Evolutionary conservation across 1,139 yeast genomes (phyloP).

Genomic region (Arxiozyma slooffiae): DNA sequence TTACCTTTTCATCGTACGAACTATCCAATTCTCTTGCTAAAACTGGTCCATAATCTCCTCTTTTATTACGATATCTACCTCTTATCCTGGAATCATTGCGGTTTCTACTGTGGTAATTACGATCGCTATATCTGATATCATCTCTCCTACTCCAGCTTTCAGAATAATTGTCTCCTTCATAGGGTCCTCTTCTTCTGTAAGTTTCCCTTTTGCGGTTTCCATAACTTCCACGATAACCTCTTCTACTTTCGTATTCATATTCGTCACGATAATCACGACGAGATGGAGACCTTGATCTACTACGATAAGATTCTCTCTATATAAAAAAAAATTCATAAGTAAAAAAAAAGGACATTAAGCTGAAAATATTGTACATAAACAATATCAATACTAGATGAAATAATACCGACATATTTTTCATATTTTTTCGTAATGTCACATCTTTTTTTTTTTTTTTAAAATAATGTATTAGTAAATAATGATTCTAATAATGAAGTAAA

Average conservation of each 20-base stretch:
- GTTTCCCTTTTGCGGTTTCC: conserved; percentile 14
- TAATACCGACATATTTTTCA: neutral
- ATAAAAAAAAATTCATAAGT: neutral
- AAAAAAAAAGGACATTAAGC: neutral
- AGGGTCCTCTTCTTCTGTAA: neutral
- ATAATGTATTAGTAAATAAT: conserved; percentile 1
- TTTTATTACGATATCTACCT: conserved; percentile 2
- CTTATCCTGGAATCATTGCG: neutral
- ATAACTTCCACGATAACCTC: conserved; percentile 14
- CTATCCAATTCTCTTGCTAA: conserved; percentile 27
- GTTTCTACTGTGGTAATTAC: neutral
- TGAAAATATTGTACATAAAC: neutral
- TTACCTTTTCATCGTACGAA: conserved; percentile 35
- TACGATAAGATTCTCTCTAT: conserved; percentile 6
- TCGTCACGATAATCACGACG: conserved; percentile 10
- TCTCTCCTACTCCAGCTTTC: neutral
- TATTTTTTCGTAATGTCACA: neutral
- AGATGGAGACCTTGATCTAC: conserved; percentile 16
- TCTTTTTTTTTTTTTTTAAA: neutral
- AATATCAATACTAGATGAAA: neutral
- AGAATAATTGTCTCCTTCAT: neutral
- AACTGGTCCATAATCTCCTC: conserved; percentile 22
- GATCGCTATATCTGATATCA: conserved; percentile 1
- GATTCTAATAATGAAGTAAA: neutral
- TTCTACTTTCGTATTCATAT: conserved; percentile 18